A percentile compares a stretch with the other conserved stretches of the same genome.
These are phyloP conservation scores for Cocos nucifera DNA, from an alignment of 176 grass and related monocot genomes.

Conservation along the genomic window DNA sequence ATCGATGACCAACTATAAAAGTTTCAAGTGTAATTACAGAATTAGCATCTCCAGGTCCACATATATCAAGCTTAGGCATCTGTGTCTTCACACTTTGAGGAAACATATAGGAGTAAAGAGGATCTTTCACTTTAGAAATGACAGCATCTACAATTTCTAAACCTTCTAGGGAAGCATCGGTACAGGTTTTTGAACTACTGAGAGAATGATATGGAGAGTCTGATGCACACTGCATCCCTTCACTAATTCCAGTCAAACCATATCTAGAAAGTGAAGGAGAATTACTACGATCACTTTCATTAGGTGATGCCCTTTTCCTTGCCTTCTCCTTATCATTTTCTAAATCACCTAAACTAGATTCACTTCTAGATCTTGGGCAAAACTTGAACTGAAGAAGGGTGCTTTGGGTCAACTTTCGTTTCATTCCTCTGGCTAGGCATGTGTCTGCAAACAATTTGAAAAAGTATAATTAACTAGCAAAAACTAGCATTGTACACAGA, in stretches of 20 bases:
- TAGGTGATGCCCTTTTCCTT: neutral
- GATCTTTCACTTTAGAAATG: neutral
- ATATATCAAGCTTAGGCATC: slow-evolving; percentile 15
- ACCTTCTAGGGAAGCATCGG: slow-evolving; percentile 3
- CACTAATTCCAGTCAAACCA: slow-evolving; percentile 4
- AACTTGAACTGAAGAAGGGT: slow-evolving; percentile 91
- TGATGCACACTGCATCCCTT: slow-evolving; percentile 16
- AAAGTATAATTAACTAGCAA: neutral
- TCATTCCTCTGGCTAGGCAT: slow-evolving; percentile 61
- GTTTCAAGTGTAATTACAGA: slow-evolving; percentile 35
- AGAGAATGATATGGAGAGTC: slow-evolving; percentile 17
- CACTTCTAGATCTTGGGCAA: slow-evolving; percentile 17
- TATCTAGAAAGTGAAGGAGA: slow-evolving; percentile 3
- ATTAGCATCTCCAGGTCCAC: slow-evolving; percentile 15
- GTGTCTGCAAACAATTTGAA: slow-evolving; percentile 36
- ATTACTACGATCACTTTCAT: slow-evolving; percentile 7
- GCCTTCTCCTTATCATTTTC: slow-evolving; percentile 2
- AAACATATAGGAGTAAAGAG: slow-evolving; percentile 6
- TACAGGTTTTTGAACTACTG: slow-evolving; percentile 13
- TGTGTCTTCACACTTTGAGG: slow-evolving; percentile 3
- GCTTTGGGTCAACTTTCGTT: slow-evolving; percentile 61
- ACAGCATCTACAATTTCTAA: slow-evolving; percentile 1
- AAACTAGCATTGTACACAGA: neutral
- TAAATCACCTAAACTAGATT: slow-evolving; percentile 6
- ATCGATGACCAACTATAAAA: slow-evolving; percentile 68